phyloP scores from a whole-genome alignment of 495 filamentous ascomycete species.

The Cladorrhinum samala region DNA sequence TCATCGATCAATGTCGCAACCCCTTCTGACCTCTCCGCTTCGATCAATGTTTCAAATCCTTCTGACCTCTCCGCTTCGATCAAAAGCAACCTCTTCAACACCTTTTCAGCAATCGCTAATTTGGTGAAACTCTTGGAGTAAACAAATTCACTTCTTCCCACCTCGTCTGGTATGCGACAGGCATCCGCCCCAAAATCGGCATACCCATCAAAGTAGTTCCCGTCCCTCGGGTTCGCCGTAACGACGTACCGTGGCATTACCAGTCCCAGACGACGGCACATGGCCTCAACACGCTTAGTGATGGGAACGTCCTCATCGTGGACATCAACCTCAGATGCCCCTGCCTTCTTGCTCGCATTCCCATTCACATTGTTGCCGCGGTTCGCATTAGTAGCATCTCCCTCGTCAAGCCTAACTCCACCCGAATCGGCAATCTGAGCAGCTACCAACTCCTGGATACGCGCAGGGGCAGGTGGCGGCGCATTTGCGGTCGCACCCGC shows the following conservation, averaged over 20 bases:
- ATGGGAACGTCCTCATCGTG: background rate
- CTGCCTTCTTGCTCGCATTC: too few relatives aligned
- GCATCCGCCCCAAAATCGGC: constrained; percentile 18
- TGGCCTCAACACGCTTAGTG: background rate
- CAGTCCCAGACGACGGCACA: background rate
- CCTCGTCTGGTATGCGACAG: constrained; percentile 14
- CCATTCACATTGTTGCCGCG: too few relatives aligned
- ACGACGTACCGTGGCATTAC: background rate
- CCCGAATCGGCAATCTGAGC: too few relatives aligned
- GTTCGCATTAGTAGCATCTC: too few relatives aligned
- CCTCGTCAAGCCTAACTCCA: too few relatives aligned
- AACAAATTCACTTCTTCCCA: constrained; percentile 21
- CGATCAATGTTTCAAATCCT: too few relatives aligned
- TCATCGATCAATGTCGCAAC: too few relatives aligned
- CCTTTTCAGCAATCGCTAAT: constrained; percentile 28
- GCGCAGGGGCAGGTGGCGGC: too few relatives aligned
- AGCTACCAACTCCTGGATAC: too few relatives aligned
- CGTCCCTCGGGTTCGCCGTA: background rate
- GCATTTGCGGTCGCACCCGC: too few relatives aligned
- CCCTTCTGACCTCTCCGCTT: too few relatives aligned
- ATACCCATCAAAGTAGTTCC: constrained; percentile 7
- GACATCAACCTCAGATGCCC: background rate
- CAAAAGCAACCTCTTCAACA: constrained; percentile 14
- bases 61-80: background rate
- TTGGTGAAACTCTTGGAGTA: constrained; percentile 21